Conservation (phyloP, 306 rosid genomes). For the Malus fusca region DNA sequence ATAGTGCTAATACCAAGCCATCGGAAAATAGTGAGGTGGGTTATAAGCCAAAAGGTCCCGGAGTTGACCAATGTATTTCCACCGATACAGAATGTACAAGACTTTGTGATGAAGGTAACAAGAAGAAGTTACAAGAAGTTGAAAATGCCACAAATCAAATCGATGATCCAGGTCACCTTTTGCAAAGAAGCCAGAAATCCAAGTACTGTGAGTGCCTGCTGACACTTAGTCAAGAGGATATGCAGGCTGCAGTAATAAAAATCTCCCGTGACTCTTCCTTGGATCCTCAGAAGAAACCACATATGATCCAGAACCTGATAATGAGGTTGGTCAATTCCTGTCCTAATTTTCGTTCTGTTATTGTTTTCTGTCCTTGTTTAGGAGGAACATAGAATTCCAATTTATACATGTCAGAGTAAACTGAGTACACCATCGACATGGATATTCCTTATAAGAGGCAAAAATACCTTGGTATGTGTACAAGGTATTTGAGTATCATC, state of each 20-base stretch:
- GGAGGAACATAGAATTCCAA: not conserved
- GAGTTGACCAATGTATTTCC: slow-evolving; percentile 13
- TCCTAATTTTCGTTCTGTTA: not conserved
- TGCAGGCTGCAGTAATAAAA: slow-evolving; percentile 68
- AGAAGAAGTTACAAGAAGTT: slow-evolving; percentile 20
- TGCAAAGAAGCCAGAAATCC: slow-evolving; percentile 26
- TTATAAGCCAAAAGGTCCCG: slow-evolving; percentile 26
- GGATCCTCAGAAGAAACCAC: slow-evolving; percentile 56
- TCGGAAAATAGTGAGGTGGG: slow-evolving; percentile 18
- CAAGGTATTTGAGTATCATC: not conserved
- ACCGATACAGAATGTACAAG: slow-evolving; percentile 22
- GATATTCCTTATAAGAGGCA: not conserved
- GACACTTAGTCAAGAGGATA: slow-evolving; percentile 67
- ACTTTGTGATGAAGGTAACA: slow-evolving; percentile 23
- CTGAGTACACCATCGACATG: not conserved
- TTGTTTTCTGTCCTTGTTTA: not conserved
- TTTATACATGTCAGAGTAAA: not conserved
- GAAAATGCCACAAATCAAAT: slow-evolving; percentile 15
- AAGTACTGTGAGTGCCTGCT: slow-evolving; percentile 40
- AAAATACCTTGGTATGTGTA: not conserved
- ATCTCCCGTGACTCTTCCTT: slow-evolving; percentile 67
- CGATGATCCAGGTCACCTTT: slow-evolving; percentile 6
- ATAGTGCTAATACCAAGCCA: slow-evolving; percentile 20
- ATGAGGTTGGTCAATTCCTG: slow-evolving; percentile 52
- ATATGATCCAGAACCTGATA: slow-evolving; percentile 65